Evolutionary conservation across 768 basidiomycete species (phyloP).

Genomic region (Mycena maculata): DNA sequence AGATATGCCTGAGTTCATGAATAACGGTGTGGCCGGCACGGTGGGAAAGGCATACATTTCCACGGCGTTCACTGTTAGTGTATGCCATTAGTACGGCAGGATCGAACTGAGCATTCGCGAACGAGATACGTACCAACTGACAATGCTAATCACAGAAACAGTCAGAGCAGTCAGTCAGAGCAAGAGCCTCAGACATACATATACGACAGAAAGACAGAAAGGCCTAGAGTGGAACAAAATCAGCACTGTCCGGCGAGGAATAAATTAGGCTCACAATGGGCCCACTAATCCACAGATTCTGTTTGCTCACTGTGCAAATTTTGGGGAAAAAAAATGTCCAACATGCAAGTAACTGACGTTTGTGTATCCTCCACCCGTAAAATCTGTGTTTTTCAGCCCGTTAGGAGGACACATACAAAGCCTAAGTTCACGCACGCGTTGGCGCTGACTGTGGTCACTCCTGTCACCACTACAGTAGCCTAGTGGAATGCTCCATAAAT

Average conservation of each 20-base stretch:
- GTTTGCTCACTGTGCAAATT: constrained; percentile 47
- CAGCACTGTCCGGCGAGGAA: too few species aligned
- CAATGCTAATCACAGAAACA: neutral
- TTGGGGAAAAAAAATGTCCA: neutral
- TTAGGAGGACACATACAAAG: neutral
- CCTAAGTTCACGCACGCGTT: constrained; percentile 27
- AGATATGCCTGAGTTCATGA: constrained; percentile 7
- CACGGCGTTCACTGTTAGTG: constrained; percentile 6
- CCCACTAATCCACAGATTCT: constrained; percentile 46
- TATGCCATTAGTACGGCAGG: neutral
- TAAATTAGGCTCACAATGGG: constrained; percentile 36
- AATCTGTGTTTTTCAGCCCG: constrained; percentile 13
- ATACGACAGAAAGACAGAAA: constrained; percentile 6
- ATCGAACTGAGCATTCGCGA: neutral
- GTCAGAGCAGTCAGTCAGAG: neutral
- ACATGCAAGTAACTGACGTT: constrained; percentile 42
- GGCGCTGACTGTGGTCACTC: constrained; percentile 28
- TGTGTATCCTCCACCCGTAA: constrained; percentile 45
- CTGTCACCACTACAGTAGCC: constrained; percentile 23
- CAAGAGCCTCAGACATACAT: neutral
- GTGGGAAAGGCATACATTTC: constrained; percentile 15
- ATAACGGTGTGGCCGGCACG: neutral
- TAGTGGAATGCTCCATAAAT: neutral
- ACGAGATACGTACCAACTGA: constrained; percentile 19
- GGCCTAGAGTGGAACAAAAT: too few species aligned